phyloP scores from a whole-genome alignment of 805 yeast species.

The Saturnispora dispora region DNA sequence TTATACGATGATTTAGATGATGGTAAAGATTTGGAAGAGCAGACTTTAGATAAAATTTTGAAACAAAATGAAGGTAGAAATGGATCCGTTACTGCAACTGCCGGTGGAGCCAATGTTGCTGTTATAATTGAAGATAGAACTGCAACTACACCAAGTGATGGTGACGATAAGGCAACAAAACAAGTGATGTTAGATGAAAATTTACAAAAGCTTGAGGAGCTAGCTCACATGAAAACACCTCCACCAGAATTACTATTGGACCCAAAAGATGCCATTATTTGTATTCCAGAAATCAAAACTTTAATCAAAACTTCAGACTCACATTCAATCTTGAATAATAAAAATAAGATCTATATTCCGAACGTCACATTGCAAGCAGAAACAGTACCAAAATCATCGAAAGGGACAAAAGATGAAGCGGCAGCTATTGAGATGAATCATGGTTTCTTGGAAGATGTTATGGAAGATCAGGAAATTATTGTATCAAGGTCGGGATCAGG shows the following conservation, averaged over 20 bases:
- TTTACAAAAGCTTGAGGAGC: background rate
- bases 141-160: background rate
- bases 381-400: background rate
- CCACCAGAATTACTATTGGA: constrained; percentile 9
- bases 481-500: background rate
- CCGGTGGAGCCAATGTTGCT: background rate
- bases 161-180: background rate
- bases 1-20: constrained; percentile 62
- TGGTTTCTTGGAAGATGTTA: constrained; percentile 1
- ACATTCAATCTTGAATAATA: background rate
- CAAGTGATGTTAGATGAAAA: background rate
- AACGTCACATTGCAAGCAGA: background rate
- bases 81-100: background rate
- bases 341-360: background rate
- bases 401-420: background rate
- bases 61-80: constrained; percentile 16
- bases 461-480: background rate
- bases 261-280: constrained; percentile 10
- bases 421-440: constrained; percentile 1
- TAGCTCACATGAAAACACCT: background rate
- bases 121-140: background rate
- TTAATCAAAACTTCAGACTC: background rate
- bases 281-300: constrained; percentile 22
- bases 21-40: constrained; percentile 49
- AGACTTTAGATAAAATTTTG: constrained; percentile 39